Base-by-base conservation (phyloP, 768 basidiomycete genomes). In the Russula compacta region DNA sequence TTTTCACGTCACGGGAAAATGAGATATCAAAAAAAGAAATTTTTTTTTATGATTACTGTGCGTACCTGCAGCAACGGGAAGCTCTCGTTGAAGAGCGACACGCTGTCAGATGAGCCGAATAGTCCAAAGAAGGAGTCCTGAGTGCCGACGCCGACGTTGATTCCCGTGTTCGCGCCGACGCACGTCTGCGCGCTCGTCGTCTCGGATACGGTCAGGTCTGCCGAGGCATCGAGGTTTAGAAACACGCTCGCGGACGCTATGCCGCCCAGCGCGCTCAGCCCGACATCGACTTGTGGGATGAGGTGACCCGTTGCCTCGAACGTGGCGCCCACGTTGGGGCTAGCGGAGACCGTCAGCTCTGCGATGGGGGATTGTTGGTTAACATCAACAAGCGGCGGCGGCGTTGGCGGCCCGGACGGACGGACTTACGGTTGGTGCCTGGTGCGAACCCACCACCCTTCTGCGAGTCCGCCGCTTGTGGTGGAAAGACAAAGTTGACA, bases 271-370 rank as follows among this genome's bases (percentile, higher is more conserved):
- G 55, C 49, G 33, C 17, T 32, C n/a, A 48, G 11, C 6, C 15
- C 56, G 12, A 66, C 42, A n/a, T 5, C 60, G 59, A 56, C 71
- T 42, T 60, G 71, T 0, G 81, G 82, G 58, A 79, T 81, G 40
- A 83, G 68, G 66, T 83, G 80, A 3, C 76, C 80, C 32, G 72
- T 69, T 29, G 82, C 60, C 68, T 73, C 12, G 15, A 53, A 77
- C 79, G 2, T 21, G 36, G 19, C 9, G 5, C 19, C 51, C 3
- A 38, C 1, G 6, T 32, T 14, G 19, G 36, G 36, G 36, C 11
- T 52, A 19, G 35, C 21, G 36, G 19, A 24, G 36, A 39, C 6
- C 24, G 24, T 3, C 24, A 29, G 24, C 24, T 29, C 24, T 29
- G 24, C 24, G 3, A 15, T 12, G 2, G 40, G 5, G 40, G n/a